These are phyloP conservation scores for Pugionium dolabratum DNA, from an alignment of 345 rosid species.

Conservation along the genomic window DNA sequence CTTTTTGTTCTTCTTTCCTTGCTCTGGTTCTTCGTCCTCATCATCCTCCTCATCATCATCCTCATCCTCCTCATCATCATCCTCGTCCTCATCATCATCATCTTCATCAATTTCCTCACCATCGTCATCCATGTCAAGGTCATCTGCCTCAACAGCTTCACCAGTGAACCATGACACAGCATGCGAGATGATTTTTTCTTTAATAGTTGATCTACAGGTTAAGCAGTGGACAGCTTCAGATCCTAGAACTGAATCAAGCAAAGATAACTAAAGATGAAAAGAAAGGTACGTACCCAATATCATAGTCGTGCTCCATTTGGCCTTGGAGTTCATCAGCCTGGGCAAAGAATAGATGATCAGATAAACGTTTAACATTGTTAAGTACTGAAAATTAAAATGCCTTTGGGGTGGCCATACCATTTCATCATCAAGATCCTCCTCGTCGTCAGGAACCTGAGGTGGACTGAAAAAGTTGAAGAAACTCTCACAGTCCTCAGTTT, in stretches of 20 bases:
- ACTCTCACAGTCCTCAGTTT: constrained; percentile 90
- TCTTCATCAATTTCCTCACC: constrained; percentile 49
- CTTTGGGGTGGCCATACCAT: constrained; percentile 47
- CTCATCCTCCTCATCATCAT: constrained; percentile 55
- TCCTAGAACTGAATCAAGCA: not conserved
- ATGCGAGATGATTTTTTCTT: constrained; percentile 84
- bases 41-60: constrained; percentile 65
- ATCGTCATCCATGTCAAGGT: constrained; percentile 56
- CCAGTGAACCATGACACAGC: constrained; percentile 99
- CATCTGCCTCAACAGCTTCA: constrained; percentile 81
- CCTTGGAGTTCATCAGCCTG: constrained; percentile 97
- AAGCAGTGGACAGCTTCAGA: constrained; percentile 1
- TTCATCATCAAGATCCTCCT: constrained; percentile 90
- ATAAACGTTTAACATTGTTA: not conserved
- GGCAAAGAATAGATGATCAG: constrained; percentile 7
- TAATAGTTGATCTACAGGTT: constrained; percentile 69
- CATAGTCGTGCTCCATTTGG: constrained; percentile 97
- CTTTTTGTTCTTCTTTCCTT: constrained; percentile 15
- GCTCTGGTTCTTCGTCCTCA: constrained; percentile 37
- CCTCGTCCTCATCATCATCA: constrained; percentile 47
- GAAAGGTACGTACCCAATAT: constrained; percentile 66
- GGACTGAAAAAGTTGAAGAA: constrained; percentile 95
- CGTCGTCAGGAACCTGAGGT: constrained; percentile 93
- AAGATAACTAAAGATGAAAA: constrained; percentile 1
- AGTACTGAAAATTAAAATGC: not conserved